Evolutionary conservation across 1,284 basidiomycete species (phyloP).

Genomic region (Ustilago tritici): DNA sequence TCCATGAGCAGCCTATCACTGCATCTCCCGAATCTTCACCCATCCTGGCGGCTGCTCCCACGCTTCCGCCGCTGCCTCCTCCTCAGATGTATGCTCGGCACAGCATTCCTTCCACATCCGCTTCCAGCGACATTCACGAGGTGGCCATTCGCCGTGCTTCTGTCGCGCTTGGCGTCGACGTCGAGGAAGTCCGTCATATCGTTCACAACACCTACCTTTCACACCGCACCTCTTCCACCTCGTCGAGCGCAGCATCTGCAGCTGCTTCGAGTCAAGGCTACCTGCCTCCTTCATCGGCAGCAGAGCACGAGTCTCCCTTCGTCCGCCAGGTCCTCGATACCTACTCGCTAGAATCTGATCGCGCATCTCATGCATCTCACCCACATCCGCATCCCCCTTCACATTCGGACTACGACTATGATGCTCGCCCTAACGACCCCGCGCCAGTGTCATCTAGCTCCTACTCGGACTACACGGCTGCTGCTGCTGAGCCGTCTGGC

Average conservation of each 20-base stretch:
- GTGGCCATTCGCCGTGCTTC: constrained; percentile 32
- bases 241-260: constrained; percentile 15
- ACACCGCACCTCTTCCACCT: constrained; percentile 13
- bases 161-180: constrained; percentile 24
- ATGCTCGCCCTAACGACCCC: not conserved
- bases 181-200: constrained; percentile 30
- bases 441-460: not conserved
- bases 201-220: constrained; percentile 22
- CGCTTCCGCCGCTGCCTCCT: constrained; percentile 7
- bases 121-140: constrained; percentile 17
- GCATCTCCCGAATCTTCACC: constrained; percentile 42
- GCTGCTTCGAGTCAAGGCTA: constrained; percentile 14
- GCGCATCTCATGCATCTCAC: constrained; percentile 8
- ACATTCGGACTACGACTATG: constrained; percentile 6
- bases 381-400: not conserved
- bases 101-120: constrained; percentile 17
- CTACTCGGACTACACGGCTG: not conserved
- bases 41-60: not conserved
- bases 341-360: constrained; percentile 24
- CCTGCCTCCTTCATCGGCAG: not conserved
- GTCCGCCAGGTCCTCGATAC: constrained; percentile 31
- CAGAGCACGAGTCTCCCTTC: constrained; percentile 13
- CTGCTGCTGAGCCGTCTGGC: constrained; percentile 9
- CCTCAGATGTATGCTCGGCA: constrained; percentile 12
- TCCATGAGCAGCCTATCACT: constrained; percentile 23